These are phyloP conservation scores for Trametes villosa DNA, from an alignment of 768 basidiomycete genomes.

Conservation along the genomic window DNA sequence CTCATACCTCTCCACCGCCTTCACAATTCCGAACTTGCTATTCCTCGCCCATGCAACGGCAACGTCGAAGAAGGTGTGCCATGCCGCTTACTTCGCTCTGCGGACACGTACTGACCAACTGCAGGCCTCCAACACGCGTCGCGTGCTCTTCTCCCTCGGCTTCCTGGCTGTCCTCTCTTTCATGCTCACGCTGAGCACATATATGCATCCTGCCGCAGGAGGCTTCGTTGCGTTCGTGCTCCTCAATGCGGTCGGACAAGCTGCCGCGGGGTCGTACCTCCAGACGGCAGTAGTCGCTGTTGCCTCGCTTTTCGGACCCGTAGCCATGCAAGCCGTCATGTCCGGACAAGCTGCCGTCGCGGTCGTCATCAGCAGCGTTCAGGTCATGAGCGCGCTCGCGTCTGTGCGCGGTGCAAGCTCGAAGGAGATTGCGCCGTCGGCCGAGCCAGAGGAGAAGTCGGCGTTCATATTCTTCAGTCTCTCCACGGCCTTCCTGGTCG, in stretches of 20 bases:
- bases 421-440: constrained; percentile 7
- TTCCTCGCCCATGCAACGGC: constrained; percentile 77
- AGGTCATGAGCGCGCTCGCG: constrained; percentile 65
- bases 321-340: constrained; percentile 74
- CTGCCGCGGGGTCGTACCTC: constrained; percentile 70
- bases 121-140: constrained; percentile 64
- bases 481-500: constrained; percentile 65
- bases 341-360: constrained; percentile 87
- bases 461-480: constrained; percentile 77
- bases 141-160: constrained; percentile 56
- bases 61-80: constrained; percentile 65
- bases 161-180: constrained; percentile 56
- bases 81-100: no score
- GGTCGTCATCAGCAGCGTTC: constrained; percentile 78
- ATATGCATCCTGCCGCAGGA: constrained; percentile 53
- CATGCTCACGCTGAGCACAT: constrained; percentile 69
- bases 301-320: constrained; percentile 79
- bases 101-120: neutral
- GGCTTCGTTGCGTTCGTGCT: constrained; percentile 71
- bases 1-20: constrained; percentile 49
- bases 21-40: constrained; percentile 65
- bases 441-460: constrained; percentile 63
- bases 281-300: constrained; percentile 79
- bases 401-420: constrained; percentile 49
- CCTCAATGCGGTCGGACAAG: constrained; percentile 60